These are phyloP conservation scores for Penicillium pancosmium DNA, from an alignment of 495 filamentous ascomycete genomes.

Conservation along the genomic window DNA sequence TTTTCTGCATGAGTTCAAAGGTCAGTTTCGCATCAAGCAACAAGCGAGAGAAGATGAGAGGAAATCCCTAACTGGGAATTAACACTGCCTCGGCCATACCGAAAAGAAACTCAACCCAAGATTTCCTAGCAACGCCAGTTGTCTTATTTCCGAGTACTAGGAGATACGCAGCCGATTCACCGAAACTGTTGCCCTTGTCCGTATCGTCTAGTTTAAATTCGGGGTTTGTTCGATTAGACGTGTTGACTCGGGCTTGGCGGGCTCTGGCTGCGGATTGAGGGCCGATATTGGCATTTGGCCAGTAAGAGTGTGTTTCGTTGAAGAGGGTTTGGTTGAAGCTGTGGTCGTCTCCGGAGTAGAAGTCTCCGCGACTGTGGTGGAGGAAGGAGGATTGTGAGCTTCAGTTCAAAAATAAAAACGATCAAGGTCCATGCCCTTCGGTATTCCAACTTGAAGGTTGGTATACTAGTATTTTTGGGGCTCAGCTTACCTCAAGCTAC, in stretches of 20 bases:
- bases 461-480: not conserved
- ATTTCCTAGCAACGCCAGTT: not conserved
- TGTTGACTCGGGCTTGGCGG: not conserved
- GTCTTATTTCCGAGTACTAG: not conserved
- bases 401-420: too few relatives aligned
- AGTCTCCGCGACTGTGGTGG: not conserved
- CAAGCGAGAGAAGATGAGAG: too few relatives aligned
- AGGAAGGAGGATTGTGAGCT: not conserved
- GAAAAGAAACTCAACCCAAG: constrained; percentile 4
- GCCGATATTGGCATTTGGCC: not conserved
- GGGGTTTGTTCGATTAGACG: constrained; percentile 1
- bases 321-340: not conserved
- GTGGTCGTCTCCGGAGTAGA: constrained; percentile 6
- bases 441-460: not conserved
- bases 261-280: constrained; percentile 1
- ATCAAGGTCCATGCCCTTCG: too few relatives aligned
- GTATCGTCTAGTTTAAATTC: not conserved
- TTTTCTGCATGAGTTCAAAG: not conserved
- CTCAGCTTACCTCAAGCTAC: not conserved
- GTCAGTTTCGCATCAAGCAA: not conserved
- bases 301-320: constrained; percentile 1
- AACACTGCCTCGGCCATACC: not conserved
- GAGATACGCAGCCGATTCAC: not conserved
- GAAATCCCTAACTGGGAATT: not conserved
- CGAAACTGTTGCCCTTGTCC: not conserved